Evolutionary conservation across 257 asterid genomes (phyloP).

Genomic region (Voacanga thouarsii): DNA sequence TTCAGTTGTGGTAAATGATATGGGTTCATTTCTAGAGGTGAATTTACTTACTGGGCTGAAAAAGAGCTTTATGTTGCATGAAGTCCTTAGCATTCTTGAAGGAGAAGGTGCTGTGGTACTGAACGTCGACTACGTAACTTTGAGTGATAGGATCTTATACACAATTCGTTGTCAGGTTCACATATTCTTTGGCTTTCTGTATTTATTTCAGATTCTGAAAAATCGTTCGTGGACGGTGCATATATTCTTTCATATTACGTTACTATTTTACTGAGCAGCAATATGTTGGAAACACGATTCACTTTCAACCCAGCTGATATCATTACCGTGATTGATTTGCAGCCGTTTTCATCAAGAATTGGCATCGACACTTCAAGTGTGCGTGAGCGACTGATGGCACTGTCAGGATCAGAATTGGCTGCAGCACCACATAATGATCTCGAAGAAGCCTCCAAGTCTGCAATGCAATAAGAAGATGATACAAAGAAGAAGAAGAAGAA

Average conservation of each 20-base stretch:
- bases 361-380: conserved; percentile 5
- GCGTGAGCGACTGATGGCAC: conserved; percentile 4
- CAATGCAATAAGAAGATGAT: neutral
- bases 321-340: neutral
- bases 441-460: neutral
- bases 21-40: conserved; percentile 18
- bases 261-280: too few species aligned
- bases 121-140: neutral
- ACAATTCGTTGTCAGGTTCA: conserved; percentile 16
- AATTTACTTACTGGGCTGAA: conserved; percentile 1
- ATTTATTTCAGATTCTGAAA: neutral
- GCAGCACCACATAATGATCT: neutral
- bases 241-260: too few species aligned
- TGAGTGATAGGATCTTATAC: neutral
- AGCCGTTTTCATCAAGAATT: conserved; percentile 6
- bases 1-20: conserved; percentile 4
- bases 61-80: conserved; percentile 6
- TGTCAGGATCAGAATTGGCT: neutral
- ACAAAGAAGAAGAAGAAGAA: too few species aligned
- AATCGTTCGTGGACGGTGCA: too few species aligned
- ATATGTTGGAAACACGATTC: too few species aligned
- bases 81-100: conserved; percentile 13
- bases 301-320: too few species aligned
- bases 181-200: neutral
- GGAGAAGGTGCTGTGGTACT: conserved; percentile 19